These are phyloP conservation scores for Aechmea fasciata DNA, from an alignment of 176 grass and related monocot genomes.

Conservation along the genomic window DNA sequence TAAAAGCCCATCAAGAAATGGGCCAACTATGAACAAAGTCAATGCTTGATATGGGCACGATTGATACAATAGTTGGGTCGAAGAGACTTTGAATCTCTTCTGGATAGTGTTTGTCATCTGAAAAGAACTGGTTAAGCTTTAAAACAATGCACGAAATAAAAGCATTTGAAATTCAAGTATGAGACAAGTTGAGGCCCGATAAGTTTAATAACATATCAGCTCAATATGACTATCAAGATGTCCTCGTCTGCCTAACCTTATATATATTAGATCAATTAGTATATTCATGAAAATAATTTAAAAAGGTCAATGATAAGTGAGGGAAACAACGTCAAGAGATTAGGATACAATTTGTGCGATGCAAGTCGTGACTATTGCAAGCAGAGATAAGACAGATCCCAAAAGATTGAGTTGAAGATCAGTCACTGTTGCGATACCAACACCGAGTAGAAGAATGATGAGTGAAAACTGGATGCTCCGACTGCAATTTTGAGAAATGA, in stretches of 20 bases:
- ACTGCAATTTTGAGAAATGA: constrained; percentile 14
- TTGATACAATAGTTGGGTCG: constrained; percentile 20
- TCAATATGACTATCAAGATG: neutral
- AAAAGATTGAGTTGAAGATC: constrained; percentile 28
- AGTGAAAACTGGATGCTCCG: constrained; percentile 24
- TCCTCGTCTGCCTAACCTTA: too few relatives aligned
- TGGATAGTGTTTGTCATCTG: constrained; percentile 29
- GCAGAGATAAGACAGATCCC: constrained; percentile 21
- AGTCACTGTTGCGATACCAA: constrained; percentile 28
- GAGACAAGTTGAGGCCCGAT: neutral
- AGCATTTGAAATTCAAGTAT: neutral
- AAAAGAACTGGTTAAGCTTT: constrained; percentile 8
- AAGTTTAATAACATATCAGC: neutral
- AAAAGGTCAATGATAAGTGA: neutral
- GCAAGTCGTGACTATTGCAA: constrained; percentile 26
- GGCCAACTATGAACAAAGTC: constrained; percentile 11
- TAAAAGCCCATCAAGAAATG: constrained; percentile 15
- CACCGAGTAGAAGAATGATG: constrained; percentile 17
- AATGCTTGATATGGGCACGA: constrained; percentile 16
- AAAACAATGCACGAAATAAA: neutral
- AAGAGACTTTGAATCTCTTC: constrained; percentile 23
- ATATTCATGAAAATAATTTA: neutral
- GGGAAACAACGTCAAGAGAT: neutral
- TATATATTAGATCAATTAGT: too few relatives aligned
- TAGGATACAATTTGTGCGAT: constrained; percentile 33